Base-by-base conservation (phyloP, 306 rosid species). In the Gleditsia sinensis region DNA sequence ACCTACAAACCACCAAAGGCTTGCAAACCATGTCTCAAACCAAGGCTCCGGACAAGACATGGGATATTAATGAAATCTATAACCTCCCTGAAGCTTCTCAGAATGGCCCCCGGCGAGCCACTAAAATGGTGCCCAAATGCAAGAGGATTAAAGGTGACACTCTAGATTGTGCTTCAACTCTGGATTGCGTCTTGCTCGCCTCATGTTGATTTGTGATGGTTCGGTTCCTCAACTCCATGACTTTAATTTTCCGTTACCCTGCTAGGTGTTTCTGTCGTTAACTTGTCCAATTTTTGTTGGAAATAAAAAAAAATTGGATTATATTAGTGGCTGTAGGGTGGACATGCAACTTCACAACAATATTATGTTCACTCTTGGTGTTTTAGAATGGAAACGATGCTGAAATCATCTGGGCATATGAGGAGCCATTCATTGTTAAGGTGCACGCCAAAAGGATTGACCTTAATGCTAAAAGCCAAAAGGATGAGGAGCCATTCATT, bases 121-220 rank as follows among this genome's bases (percentile, higher is more conserved):
- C 36, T 34, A 84, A 86, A 37, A 23, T 61, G 83, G 69, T 54
- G 70, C 78, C 84, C 0, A 83, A 78, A 61, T 85, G 84, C 33
- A 76, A 62, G 87, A 81, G 78, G 71, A 27, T 23, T 10, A 19
- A 11, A 10, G 21, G 12, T 37, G 62, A 23, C 1, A 78, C 77
- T 58, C 57, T 7, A 46, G 79, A 45, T 6, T 27, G 64, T 51
- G 70, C 59, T 16, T 77, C 86, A 0, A 36, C 76, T 13, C 53
- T 81, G 67, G 88, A 75, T 57, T 78, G 83, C 48, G 80, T 71
- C 75, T 84, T 89, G 17, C 81, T 75, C 6, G 79, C 78, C 61
- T 83, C 90, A 0, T 75, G 81, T 79, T 84, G 87, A 84, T 54
- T 34, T 28, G 60, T 20, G 17, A 49, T 19, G 48, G 61, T 49